Percentiles rank a stretch among this genome's conserved stretches.
Conservation (phyloP, 2,329 filamentous ascomycete species). For the Aspergillus udagawae region DNA sequence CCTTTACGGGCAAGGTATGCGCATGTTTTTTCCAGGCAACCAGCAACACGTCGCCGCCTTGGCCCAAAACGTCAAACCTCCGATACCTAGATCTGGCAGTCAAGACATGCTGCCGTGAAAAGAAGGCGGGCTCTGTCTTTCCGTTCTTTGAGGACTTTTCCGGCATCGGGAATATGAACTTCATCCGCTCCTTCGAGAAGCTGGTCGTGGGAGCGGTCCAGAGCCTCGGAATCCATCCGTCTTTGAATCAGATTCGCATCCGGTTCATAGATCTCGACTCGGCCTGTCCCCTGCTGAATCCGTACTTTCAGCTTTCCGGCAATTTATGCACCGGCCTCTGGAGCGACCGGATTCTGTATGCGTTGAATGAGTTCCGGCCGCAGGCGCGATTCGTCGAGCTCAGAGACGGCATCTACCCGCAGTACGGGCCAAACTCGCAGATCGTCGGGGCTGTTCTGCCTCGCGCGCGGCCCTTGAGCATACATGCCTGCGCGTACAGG, state of each 20-base stretch:
- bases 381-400: slow-evolving; percentile 58
- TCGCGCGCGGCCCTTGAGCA: slow-evolving; percentile 35
- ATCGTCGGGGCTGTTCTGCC: slow-evolving; percentile 36
- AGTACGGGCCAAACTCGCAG: slow-evolving; percentile 28
- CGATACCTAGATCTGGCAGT: slow-evolving; percentile 68
- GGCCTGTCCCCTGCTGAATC: slow-evolving; percentile 65
- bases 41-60: slow-evolving; percentile 48
- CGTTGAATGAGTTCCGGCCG: slow-evolving; percentile 58
- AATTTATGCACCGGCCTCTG: slow-evolving; percentile 65
- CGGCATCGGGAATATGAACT: slow-evolving; percentile 67
- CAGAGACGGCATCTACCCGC: slow-evolving; percentile 57
- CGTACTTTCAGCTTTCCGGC: slow-evolving; percentile 63
- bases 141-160: slow-evolving; percentile 59
- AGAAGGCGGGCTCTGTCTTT: slow-evolving; percentile 29
- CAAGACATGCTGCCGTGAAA: slow-evolving; percentile 65
- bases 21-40: slow-evolving; percentile 63
- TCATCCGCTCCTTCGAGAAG: slow-evolving; percentile 67
- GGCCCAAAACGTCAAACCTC: slow-evolving; percentile 43
- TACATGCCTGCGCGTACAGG: slow-evolving; percentile 38
- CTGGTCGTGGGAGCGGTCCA: slow-evolving; percentile 62
- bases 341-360: slow-evolving; percentile 63
- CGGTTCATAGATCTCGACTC: slow-evolving; percentile 74
- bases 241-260: slow-evolving; percentile 64
- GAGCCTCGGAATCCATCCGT: slow-evolving; percentile 55
- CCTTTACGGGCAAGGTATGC: slow-evolving; percentile 70